Conservation (phyloP, 352 stramenopile genomes). For the Phytopythium cucurbitacearum region DNA sequence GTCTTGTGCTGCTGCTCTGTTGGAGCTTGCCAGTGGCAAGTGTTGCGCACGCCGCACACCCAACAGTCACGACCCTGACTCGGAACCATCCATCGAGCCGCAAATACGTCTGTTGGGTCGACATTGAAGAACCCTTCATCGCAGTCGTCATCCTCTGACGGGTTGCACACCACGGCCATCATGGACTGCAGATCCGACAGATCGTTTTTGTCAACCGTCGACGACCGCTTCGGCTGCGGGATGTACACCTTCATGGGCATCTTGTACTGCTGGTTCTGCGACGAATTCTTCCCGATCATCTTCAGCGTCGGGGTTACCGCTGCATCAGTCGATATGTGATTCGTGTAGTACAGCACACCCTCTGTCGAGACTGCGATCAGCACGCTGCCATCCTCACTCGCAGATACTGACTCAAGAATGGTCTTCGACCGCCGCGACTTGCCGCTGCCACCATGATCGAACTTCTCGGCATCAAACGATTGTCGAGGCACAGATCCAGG, state of each 20-base stretch:
- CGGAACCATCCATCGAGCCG: constrained; percentile 64
- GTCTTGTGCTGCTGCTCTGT: constrained; percentile 32
- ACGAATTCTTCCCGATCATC: constrained; percentile 71
- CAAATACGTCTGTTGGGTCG: constrained; percentile 61
- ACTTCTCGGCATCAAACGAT: constrained; percentile 63
- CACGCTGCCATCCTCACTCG: constrained; percentile 56
- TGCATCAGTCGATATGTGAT: constrained; percentile 21
- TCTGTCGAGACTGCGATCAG: constrained; percentile 62
- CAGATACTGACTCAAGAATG: constrained; percentile 62
- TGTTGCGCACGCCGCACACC: constrained; percentile 75
- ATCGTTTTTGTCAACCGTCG: not conserved
- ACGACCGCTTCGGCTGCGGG: constrained; percentile 14
- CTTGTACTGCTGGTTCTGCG: constrained; percentile 58
- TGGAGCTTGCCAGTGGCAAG: constrained; percentile 51
- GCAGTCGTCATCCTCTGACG: constrained; percentile 58
- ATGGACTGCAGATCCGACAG: constrained; percentile 31
- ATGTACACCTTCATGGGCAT: constrained; percentile 73
- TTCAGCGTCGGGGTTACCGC: constrained; percentile 18
- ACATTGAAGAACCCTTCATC: constrained; percentile 68
- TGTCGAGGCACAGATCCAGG: constrained; percentile 19
- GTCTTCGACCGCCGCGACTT: constrained; percentile 70
- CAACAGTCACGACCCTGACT: constrained; percentile 54
- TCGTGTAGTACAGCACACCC: constrained; percentile 76
- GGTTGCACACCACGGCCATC: constrained; percentile 72
- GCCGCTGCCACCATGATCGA: constrained; percentile 43